Base-by-base conservation (phyloP, 2,329 filamentous ascomycete species). In the Onygenales sp. region DNA sequence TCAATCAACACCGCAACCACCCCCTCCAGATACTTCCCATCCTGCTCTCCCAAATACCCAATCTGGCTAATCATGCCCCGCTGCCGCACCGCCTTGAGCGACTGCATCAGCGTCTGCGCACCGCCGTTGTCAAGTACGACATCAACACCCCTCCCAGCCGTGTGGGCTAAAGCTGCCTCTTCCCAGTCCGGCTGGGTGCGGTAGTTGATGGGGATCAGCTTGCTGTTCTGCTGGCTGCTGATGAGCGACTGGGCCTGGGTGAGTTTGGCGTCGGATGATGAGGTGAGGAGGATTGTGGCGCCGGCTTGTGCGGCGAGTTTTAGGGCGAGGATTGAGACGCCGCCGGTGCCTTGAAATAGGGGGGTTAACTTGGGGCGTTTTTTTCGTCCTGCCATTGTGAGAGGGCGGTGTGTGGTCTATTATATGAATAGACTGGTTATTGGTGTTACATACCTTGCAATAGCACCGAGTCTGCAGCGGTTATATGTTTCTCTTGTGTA, bases 11-110 rank as follows among this genome's bases (percentile, higher is more conserved):
- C 59, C 1, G 67, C 60, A 1, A 74, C 43, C 21, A 75, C 57
- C 39, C 72, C 69, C 2, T 59, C 54, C 11, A 74, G 52, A 3
- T 69, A 56, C 0, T 58, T 56, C 1, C 63, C 57, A 5, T 69
- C 56, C 13, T 64, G 57, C 13, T 64, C 63, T 5, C 65, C 64
- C 2, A 75, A 62, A 55, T 73, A 75, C 4, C 74, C 72, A 33
- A 76, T 70, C 51, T 72, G 69, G 52, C 72, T 75, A 46, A 76
- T 63, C 1, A 64, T 64, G 0, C 72, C 73, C 2, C 74, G 72
- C 1, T 72, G 70, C 8, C 67, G 62, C 5, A 71, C 72, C 53
- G 68, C 73, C 45, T 63, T 62, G 49, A 75, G 60, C 36, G 69
- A 72, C 58, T 67, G 63, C 2, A 73, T 66, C 27, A 75, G 59